Evolutionary conservation across 208 protist species (phyloP).

Genomic region (Leishmania arabica): DNA sequence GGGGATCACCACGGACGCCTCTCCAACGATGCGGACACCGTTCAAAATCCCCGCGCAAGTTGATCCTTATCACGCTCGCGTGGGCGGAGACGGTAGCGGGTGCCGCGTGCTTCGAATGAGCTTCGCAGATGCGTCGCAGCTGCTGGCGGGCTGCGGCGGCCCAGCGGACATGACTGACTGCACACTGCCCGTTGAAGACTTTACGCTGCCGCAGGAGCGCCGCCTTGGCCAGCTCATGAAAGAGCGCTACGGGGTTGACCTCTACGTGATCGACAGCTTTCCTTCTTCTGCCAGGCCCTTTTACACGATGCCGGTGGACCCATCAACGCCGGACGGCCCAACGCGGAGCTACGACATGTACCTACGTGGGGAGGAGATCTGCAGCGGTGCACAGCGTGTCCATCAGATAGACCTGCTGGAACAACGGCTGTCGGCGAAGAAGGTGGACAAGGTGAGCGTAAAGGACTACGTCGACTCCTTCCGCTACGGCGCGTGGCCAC

Average conservation of each 20-base stretch:
- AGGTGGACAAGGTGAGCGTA: constrained; percentile 48
- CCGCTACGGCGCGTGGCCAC: constrained; percentile 96
- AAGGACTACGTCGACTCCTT: constrained; percentile 98
- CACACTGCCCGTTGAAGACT: constrained; percentile 56
- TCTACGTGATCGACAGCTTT: constrained; percentile 99
- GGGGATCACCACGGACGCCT: constrained; percentile 5
- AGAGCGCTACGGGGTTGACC: constrained; percentile 97
- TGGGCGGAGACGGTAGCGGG: constrained; percentile 11
- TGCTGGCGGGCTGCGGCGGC: constrained; percentile 10
- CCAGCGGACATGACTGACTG: not conserved
- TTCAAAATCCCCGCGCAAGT: not conserved
- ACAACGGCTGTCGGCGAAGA: constrained; percentile 50
- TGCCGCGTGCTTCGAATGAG: constrained; percentile 29
- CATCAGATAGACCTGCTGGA: constrained; percentile 93
- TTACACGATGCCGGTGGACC: constrained; percentile 98
- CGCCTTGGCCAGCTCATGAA: constrained; percentile 94
- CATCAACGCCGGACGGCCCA: constrained; percentile 13
- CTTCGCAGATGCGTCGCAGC: constrained; percentile 21
- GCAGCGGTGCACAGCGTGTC: constrained; percentile 99
- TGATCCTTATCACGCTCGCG: constrained; percentile 18
- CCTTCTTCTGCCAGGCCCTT: constrained; percentile 96
- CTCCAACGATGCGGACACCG: not conserved
- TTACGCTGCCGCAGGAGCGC: constrained; percentile 92
- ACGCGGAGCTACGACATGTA: constrained; percentile 98
- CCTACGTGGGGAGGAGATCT: constrained; percentile 99